A percentile compares a stretch with the other conserved stretches of the same genome.
Evolutionary conservation across 2,329 filamentous ascomycete genomes (phyloP).

Genomic region (Penicillium sp.): DNA sequence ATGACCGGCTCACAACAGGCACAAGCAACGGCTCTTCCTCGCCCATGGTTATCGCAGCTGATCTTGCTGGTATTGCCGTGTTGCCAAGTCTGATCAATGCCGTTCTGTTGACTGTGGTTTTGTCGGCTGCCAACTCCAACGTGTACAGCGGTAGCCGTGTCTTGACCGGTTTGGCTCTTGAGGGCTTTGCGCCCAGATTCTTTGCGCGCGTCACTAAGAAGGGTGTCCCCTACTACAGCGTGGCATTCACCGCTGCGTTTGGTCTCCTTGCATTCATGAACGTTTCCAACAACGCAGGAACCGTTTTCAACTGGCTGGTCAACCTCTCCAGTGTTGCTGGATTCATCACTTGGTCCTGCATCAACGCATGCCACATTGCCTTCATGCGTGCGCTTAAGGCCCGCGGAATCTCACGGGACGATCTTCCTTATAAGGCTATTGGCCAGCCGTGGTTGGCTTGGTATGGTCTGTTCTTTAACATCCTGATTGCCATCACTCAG

Average conservation of each 20-base stretch:
- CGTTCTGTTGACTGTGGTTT: constrained; percentile 40
- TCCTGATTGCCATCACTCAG: constrained; percentile 65
- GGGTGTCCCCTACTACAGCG: constrained; percentile 46
- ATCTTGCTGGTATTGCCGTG: constrained; percentile 37
- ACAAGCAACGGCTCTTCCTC: constrained; percentile 31
- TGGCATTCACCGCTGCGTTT: constrained; percentile 49
- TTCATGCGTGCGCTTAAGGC: constrained; percentile 60
- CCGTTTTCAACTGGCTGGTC: constrained; percentile 52
- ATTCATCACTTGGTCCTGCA: constrained; percentile 37
- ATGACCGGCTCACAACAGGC: constrained; percentile 47
- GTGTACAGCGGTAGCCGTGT: constrained; percentile 60
- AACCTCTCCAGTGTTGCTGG: constrained; percentile 37
- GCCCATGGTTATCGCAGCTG: constrained; percentile 44
- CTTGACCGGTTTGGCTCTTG: constrained; percentile 62
- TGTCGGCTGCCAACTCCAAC: constrained; percentile 44
- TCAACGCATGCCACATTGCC: constrained; percentile 59
- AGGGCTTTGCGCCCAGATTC: constrained; percentile 44
- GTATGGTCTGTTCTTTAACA: constrained; percentile 66
- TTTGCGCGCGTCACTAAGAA: constrained; percentile 41
- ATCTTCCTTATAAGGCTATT: constrained; percentile 61
- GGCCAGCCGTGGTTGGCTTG: constrained; percentile 64
- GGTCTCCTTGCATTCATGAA: constrained; percentile 70
- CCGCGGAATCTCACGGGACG: constrained; percentile 57
- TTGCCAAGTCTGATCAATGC: constrained; percentile 42
- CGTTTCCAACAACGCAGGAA: constrained; percentile 59